Conservation (phyloP, 495 filamentous ascomycete species). For the Emericellopsis terricola region DNA sequence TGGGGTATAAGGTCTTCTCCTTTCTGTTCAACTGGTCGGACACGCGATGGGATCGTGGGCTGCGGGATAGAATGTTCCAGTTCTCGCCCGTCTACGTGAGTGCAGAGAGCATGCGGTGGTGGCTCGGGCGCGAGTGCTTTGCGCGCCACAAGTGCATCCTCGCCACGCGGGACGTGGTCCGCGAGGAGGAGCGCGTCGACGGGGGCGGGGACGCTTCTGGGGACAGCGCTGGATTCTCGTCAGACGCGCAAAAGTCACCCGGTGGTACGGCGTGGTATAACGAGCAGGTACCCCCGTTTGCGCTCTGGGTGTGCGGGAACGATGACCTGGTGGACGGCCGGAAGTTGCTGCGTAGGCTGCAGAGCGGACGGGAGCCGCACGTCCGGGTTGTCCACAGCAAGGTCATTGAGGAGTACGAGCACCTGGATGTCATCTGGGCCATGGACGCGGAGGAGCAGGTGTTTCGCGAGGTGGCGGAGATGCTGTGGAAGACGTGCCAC, state of each 20-base stretch:
- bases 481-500: constrained; percentile 57
- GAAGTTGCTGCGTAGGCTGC: constrained; percentile 53
- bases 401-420: constrained; percentile 81
- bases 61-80: constrained; percentile 74
- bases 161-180: constrained; percentile 49
- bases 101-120: constrained; percentile 88
- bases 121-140: constrained; percentile 83
- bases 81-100: constrained; percentile 84
- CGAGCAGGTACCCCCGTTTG: constrained; percentile 60
- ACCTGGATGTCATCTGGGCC: constrained; percentile 92
- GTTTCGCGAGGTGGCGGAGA: constrained; percentile 61
- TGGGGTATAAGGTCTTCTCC: constrained; percentile 81
- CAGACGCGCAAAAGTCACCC: constrained; percentile 5
- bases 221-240: constrained; percentile 8
- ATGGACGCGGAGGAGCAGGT: constrained; percentile 78
- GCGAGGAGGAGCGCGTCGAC: constrained; percentile 33
- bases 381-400: constrained; percentile 66
- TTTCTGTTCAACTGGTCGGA: constrained; percentile 89
- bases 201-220: constrained; percentile 11
- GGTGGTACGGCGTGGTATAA: constrained; percentile 63
- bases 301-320: constrained; percentile 70
- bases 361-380: constrained; percentile 63
- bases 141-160: constrained; percentile 85
- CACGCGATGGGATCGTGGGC: constrained; percentile 61
- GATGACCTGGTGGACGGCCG: constrained; percentile 75